Conservation (phyloP, 768 basidiomycete species). For the Mycena maculata region DNA sequence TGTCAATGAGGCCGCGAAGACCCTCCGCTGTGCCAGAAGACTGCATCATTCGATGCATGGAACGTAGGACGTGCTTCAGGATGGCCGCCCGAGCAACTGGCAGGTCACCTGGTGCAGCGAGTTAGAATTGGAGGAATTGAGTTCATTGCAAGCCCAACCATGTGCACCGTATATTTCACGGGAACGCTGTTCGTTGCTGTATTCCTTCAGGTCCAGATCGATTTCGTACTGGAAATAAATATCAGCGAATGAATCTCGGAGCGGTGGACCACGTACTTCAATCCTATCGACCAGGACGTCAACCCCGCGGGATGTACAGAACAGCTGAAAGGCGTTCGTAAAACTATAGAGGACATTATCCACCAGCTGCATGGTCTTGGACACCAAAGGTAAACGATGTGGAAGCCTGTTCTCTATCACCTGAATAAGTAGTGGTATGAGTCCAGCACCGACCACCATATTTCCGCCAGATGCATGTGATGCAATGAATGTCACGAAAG, state of each 20-base stretch:
- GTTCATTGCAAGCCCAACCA: constrained; percentile 51
- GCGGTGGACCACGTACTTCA: constrained; percentile 65
- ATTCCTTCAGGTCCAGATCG: constrained; percentile 70
- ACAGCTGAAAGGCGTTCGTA: constrained; percentile 87
- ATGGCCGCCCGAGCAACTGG: constrained; percentile 81
- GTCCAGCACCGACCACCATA: constrained; percentile 94
- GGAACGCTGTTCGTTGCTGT: constrained; percentile 55
- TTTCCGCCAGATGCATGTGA: constrained; percentile 87
- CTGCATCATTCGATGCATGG: constrained; percentile 98
- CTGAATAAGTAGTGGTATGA: constrained; percentile 90
- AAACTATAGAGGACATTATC: constrained; percentile 94
- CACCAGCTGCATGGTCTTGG: constrained; percentile 91
- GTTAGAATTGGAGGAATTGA: constrained; percentile 10
- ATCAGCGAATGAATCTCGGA: constrained; percentile 31
- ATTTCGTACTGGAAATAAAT: constrained; percentile 67
- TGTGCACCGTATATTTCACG: constrained; percentile 64
- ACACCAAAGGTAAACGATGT: constrained; percentile 78
- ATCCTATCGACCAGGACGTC: constrained; percentile 88
- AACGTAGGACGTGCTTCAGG: constrained; percentile 91
- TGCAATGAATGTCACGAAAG: constrained; percentile 89
- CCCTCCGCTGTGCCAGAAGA: constrained; percentile 94
- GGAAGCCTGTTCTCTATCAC: constrained; percentile 83
- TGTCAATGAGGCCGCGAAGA: constrained; percentile 93
- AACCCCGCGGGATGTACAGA: constrained; percentile 87
- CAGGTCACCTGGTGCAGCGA: constrained; percentile 65